Evolutionary conservation across 148 eudicot species (phyloP).

Genomic region (Gaultheria prostrata): DNA sequence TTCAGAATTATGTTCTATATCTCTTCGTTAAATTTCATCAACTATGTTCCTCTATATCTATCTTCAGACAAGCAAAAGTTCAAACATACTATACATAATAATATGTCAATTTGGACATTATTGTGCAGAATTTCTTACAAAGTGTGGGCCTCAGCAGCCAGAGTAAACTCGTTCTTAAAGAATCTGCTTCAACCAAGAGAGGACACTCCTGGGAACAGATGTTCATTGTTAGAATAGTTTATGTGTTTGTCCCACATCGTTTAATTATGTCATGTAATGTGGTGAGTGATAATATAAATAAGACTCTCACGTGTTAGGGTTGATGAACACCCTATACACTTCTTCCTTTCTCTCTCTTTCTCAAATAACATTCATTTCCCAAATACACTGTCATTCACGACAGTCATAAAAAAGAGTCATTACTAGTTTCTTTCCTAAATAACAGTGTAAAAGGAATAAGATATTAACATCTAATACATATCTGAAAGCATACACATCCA

Average conservation of each 20-base stretch:
- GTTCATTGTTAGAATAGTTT: too few species aligned
- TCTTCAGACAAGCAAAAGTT: background rate
- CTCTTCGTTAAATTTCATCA: background rate
- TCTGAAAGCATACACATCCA: background rate
- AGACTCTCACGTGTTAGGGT: too few species aligned
- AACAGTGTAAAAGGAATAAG: background rate
- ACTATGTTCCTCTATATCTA: background rate
- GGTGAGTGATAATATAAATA: too few species aligned
- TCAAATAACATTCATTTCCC: slow-evolving; percentile 7
- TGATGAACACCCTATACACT: too few species aligned
- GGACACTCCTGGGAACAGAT: background rate
- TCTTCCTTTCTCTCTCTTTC: too few species aligned
- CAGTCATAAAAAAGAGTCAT: background rate
- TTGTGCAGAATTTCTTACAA: background rate
- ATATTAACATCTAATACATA: background rate
- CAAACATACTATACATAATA: background rate
- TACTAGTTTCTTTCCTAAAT: background rate
- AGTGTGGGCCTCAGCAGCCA: background rate
- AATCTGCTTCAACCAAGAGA: background rate
- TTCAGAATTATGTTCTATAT: background rate
- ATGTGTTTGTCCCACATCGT: too few species aligned
- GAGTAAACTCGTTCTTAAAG: background rate
- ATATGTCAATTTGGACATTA: background rate
- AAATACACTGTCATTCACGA: background rate
- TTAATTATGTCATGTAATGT: too few species aligned